These are phyloP conservation scores for Fusarium paranaense DNA, from an alignment of 2,329 filamentous ascomycete genomes.

Conservation along the genomic window DNA sequence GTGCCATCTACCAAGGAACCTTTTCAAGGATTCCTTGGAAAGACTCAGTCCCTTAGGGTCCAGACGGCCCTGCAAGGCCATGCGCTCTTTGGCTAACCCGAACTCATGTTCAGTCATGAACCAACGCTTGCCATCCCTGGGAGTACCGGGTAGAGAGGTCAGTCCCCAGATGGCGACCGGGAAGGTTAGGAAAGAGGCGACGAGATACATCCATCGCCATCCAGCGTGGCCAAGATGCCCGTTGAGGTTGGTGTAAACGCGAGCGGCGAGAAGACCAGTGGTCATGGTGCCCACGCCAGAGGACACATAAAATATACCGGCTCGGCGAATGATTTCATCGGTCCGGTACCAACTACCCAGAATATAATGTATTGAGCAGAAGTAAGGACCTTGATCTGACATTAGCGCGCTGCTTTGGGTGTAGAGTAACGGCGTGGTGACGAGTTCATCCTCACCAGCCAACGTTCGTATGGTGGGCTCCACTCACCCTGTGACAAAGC, in stretches of 20 bases:
- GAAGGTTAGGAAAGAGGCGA: constrained; percentile 65
- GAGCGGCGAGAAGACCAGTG: constrained; percentile 61
- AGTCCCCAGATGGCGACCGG: constrained; percentile 62
- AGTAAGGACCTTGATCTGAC: constrained; percentile 47
- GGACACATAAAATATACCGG: constrained; percentile 62
- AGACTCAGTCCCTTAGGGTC: not conserved
- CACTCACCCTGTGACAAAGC: constrained; percentile 54
- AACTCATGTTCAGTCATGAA: constrained; percentile 60
- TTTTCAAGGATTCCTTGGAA: not conserved
- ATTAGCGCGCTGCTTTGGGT: not conserved
- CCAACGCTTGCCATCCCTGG: constrained; percentile 57
- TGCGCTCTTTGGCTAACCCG: constrained; percentile 49
- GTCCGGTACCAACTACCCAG: constrained; percentile 55
- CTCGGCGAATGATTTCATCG: constrained; percentile 60
- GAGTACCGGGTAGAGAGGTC: constrained; percentile 60
- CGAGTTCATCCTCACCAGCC: not conserved
- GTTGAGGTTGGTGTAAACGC: constrained; percentile 52
- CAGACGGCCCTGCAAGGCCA: not conserved
- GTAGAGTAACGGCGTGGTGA: not conserved
- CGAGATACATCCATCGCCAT: constrained; percentile 68
- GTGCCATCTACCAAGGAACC: constrained; percentile 6
- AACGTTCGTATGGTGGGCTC: not conserved
- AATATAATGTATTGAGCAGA: constrained; percentile 24
- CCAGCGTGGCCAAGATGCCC: constrained; percentile 58
- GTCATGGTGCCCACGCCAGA: constrained; percentile 63